Evolutionary conservation across 805 yeast genomes (phyloP).

Genomic region (Wickerhamomyces ciferrii): DNA sequence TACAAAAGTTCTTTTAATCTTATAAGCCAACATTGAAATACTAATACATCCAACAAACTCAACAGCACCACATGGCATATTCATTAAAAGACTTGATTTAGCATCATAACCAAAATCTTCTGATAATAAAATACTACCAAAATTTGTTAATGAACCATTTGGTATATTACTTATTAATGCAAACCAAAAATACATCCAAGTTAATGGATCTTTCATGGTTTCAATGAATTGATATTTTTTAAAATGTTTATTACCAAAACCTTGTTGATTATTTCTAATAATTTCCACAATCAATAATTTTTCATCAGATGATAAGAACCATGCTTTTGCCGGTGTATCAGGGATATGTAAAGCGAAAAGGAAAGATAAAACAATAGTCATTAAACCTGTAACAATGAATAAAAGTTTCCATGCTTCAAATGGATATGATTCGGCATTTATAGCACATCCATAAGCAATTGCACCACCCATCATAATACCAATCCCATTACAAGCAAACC

Average conservation of each 20-base stretch:
- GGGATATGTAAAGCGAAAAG: constrained; percentile 39
- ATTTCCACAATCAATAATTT: constrained; percentile 35
- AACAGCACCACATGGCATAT: constrained; percentile 25
- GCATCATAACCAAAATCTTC: constrained; percentile 18
- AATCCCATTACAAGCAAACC: constrained; percentile 28
- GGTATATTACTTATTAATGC: constrained; percentile 28
- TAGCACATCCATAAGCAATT: constrained; percentile 38
- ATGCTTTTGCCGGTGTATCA: constrained; percentile 37
- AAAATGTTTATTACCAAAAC: constrained; percentile 34
- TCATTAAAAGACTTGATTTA: constrained; percentile 18
- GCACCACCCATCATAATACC: constrained; percentile 37
- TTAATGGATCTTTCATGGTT: constrained; percentile 32
- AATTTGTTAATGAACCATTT: constrained; percentile 42
- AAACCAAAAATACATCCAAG: constrained; percentile 31
- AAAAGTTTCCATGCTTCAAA: constrained; percentile 47
- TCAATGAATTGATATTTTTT: constrained; percentile 33
- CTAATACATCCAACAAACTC: constrained; percentile 19
- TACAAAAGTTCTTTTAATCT: constrained; percentile 19
- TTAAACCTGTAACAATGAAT: constrained; percentile 47
- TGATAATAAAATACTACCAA: constrained; percentile 33
- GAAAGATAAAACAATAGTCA: constrained; percentile 43
- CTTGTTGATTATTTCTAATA: constrained; percentile 38
- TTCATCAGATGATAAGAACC: constrained; percentile 34
- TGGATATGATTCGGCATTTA: constrained; percentile 23
- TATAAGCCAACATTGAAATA: constrained; percentile 8